Evolutionary conservation across 2,329 filamentous ascomycete genomes (phyloP), one percentile per base, ranked within the genome.

Genomic region (Claviceps sp.): DNA sequence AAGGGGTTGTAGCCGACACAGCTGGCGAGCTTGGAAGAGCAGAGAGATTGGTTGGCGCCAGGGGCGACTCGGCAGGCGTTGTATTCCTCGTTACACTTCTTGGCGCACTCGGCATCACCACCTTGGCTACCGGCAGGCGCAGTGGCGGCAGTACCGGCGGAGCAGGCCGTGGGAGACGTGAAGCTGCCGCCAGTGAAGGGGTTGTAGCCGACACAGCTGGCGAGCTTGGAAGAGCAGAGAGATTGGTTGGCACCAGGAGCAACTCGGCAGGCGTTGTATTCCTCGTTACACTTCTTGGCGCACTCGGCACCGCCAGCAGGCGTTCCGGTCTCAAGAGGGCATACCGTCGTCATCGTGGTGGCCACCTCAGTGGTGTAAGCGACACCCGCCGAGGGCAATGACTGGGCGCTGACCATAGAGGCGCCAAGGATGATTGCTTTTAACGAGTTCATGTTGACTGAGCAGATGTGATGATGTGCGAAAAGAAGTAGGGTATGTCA

Each of bases 1-100:
- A 56, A 63, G 39, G 60, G 61, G 56, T 55, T 61, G 57, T 55
- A 61, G 51, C 55, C 57, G 5, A 62, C 53, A 55, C 61, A 63
- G 16, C 2, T 20, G 47, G 58, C 57, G 48, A 58, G 60, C 40
- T 57, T 26, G 29, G 59, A 55, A 16, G 56, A 58, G 50, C 62
- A 64, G 5, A 22, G 36, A 5, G 60, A 52, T 51, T 53, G 54
- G 57, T 63, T 62, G 52, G 60, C 53, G 38, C 47, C 50, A 7
- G 56, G 49, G n/a, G 54, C 52, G 36, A 37, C 39, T 17, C 57
- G 56, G 57, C 60, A 62, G 38, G 44, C 44, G 29, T 58, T 53
- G 52, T 54, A 59, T 13, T 38, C 29, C 38, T 45, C 44, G 29
- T 58, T 53, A 51, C 54, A 59, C 17, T 38, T 22, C 11, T 47